Evolutionary conservation across 345 rosid species (phyloP).

Genomic region (Eucalyptus microcorys): DNA sequence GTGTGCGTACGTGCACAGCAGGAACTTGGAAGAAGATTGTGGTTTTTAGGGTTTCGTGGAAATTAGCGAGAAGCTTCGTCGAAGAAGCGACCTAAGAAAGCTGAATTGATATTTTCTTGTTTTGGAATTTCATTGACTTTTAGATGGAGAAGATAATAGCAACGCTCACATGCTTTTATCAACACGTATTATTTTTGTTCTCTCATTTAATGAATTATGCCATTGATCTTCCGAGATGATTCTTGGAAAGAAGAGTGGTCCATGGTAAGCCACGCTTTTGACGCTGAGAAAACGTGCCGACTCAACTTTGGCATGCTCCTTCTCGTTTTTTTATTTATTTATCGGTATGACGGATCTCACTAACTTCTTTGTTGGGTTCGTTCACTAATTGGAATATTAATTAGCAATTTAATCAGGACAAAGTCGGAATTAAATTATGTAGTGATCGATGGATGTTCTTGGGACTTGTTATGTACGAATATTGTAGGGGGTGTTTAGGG

Average conservation of each 20-base stretch:
- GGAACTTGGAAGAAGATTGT: background rate
- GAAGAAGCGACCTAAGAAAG: background rate
- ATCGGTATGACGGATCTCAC: background rate
- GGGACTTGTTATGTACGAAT: background rate
- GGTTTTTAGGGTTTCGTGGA: background rate
- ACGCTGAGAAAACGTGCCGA: background rate
- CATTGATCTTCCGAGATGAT: background rate
- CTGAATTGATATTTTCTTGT: background rate
- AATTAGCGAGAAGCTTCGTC: background rate
- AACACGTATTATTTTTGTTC: too few species aligned
- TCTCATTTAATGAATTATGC: background rate
- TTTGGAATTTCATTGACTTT: background rate
- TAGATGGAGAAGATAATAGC: background rate
- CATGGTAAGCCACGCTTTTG: background rate
- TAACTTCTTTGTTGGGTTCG: background rate
- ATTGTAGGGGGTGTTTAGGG: background rate
- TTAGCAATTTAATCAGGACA: background rate
- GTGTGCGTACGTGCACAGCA: background rate
- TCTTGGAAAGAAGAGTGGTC: background rate
- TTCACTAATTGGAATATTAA: background rate
- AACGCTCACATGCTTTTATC: background rate
- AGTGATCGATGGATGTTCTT: background rate
- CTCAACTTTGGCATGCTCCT: background rate
- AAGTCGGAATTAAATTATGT: background rate
- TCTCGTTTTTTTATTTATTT: background rate